These are phyloP conservation scores for Stachybotrys chlorohalonatus DNA, from an alignment of 2,329 filamentous ascomycete species.

Conservation along the genomic window DNA sequence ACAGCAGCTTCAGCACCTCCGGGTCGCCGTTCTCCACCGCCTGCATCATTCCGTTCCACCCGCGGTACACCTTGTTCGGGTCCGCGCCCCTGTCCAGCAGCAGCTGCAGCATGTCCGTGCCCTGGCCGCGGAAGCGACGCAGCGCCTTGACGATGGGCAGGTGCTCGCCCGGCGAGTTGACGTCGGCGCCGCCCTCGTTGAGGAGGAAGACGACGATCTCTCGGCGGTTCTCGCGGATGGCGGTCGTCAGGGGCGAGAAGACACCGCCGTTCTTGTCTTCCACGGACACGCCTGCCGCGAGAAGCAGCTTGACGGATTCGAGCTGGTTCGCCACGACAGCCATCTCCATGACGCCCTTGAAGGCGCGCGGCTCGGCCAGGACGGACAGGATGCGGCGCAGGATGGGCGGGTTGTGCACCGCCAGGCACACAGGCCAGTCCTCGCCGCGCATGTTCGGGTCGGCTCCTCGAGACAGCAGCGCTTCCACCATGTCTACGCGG, in stretches of 20 bases:
- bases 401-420: conserved; percentile 51
- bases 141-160: conserved; percentile 63
- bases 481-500: conserved; percentile 48
- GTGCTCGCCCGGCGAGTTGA: conserved; percentile 61
- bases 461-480: conserved; percentile 48
- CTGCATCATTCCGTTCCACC: conserved; percentile 58
- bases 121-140: conserved; percentile 43
- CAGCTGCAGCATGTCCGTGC: conserved; percentile 53
- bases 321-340: conserved; percentile 59
- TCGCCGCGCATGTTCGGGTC: conserved; percentile 55
- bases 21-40: conserved; percentile 55
- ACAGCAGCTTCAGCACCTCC: conserved; percentile 41
- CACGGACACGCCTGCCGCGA: conserved; percentile 55
- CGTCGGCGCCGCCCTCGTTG: conserved; percentile 51
- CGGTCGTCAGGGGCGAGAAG: conserved; percentile 60
- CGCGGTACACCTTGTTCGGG: conserved; percentile 58
- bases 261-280: conserved; percentile 67
- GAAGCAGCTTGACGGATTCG: conserved; percentile 56
- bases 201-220: conserved; percentile 54
- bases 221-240: conserved; percentile 53
- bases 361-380: conserved; percentile 48
- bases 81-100: conserved; percentile 56
- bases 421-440: conserved; percentile 65
- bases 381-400: conserved; percentile 49
- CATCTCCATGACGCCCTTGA: conserved; percentile 60